A percentile compares a stretch with the other conserved stretches of the same genome.
These are phyloP conservation scores for Moniliophthora roreri DNA, from an alignment of 1,284 basidiomycete genomes.

Conservation along the genomic window DNA sequence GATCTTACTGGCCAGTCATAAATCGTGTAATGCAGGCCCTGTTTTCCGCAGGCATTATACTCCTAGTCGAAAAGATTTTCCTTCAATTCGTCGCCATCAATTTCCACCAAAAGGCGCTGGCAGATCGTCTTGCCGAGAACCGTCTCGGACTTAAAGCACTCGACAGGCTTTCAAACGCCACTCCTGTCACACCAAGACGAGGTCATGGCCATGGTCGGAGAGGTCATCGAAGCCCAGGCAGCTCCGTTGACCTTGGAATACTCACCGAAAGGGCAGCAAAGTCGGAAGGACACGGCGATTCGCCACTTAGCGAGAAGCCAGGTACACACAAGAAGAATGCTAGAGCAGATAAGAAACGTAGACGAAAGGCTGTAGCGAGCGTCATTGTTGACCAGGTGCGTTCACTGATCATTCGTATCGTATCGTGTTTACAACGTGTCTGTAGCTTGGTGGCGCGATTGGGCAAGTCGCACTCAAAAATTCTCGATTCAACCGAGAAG, in stretches of 20 bases:
- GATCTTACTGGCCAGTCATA: conserved; percentile 64
- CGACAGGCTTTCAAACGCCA: conserved; percentile 67
- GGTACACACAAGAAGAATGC: conserved; percentile 14
- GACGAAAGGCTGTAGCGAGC: conserved; percentile 54
- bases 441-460: conserved; percentile 55
- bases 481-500: conserved; percentile 57
- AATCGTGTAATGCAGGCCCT: conserved; percentile 73
- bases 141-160: conserved; percentile 65
- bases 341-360: conserved; percentile 37
- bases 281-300: conserved; percentile 17
- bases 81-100: conserved; percentile 76
- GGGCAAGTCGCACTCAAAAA: conserved; percentile 72
- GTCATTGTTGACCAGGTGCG: conserved; percentile 71
- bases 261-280: conserved; percentile 9
- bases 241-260: conserved; percentile 18
- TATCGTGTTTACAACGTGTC: not conserved
- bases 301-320: conserved; percentile 18
- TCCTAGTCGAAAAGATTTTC: conserved; percentile 71
- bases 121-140: conserved; percentile 71
- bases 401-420: not conserved
- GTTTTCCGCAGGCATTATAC: conserved; percentile 60
- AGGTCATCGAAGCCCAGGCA: conserved; percentile 23
- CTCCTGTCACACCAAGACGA: conserved; percentile 37
- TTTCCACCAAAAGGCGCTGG: conserved; percentile 72
- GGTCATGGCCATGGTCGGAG: conserved; percentile 14